Percentiles rank a stretch among this genome's conserved stretches.
These are phyloP conservation scores for Lachnellula arida DNA, from an alignment of 2,329 filamentous ascomycete species.

Conservation along the genomic window DNA sequence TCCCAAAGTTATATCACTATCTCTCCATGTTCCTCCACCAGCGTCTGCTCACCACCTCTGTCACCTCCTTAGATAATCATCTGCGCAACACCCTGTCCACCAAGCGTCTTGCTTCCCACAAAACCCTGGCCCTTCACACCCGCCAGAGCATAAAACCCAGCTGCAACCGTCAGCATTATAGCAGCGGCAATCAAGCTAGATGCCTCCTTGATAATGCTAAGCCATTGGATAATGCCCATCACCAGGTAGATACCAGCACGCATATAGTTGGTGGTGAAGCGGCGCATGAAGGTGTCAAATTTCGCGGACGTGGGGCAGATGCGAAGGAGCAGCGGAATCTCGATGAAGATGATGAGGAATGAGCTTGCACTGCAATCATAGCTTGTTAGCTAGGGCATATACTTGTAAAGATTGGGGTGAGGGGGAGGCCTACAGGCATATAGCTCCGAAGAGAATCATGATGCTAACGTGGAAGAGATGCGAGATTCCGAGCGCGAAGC, in stretches of 20 bases:
- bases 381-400: constrained; percentile 7
- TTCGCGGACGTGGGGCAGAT: constrained; percentile 92
- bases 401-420: not conserved
- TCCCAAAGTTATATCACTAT: not conserved
- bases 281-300: constrained; percentile 87
- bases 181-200: constrained; percentile 83
- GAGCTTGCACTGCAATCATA: constrained; percentile 54
- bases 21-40: not conserved
- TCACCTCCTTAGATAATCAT: constrained; percentile 78
- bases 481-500: constrained; percentile 64
- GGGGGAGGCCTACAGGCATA: constrained; percentile 48
- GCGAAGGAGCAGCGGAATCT: constrained; percentile 90
- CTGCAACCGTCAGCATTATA: constrained; percentile 72
- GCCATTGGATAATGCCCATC: constrained; percentile 81
- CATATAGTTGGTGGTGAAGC: constrained; percentile 95
- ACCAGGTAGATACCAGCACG: constrained; percentile 79
- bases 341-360: constrained; percentile 75
- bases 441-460: constrained; percentile 40
- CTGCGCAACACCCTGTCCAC: constrained; percentile 88
- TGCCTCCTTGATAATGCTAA: constrained; percentile 61
- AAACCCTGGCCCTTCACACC: constrained; percentile 80
- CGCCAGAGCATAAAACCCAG: constrained; percentile 74
- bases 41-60: not conserved
- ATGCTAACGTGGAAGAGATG: constrained; percentile 56
- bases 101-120: constrained; percentile 91